Evolutionary conservation across 1,284 basidiomycete genomes (phyloP), one percentile per base, ranked within the genome.

Genomic region (Boletellus sp.): DNA sequence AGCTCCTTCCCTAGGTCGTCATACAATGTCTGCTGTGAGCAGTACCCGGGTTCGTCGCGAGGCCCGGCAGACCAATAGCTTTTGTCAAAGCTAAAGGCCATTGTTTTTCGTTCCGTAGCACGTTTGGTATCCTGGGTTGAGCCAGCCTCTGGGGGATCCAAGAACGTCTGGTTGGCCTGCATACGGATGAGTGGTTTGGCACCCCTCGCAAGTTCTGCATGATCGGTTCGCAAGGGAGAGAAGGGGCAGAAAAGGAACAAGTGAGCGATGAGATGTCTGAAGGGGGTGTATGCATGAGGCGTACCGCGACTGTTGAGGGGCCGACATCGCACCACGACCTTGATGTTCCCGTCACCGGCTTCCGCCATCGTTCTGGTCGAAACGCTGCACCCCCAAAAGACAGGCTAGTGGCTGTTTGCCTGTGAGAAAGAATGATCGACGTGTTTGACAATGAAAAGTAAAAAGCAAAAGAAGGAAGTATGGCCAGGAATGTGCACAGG

Each of bases 1-100:
- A 99, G 74, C 64, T 98, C 96, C 69, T 90, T 88, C 42, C 97
- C 97, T 33, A 99, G 73, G 75, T 98, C 96, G 60, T 96, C 85
- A 71, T 93, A 98, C 53, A 98, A 75, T 0, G 93, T 97, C 68
- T 94, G 85, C 67, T 97, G 94, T 8, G 89, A 92, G 60, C 93
- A 95, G 65, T 97, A 97, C 13, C 77, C 75, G 0, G 91, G 87
- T 51, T 96, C 94, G 63, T 93, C 87, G 60, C 90, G 81, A 11
- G 88, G 77, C 1, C 93, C 91, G 8, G 93, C 93, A 44, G 91
- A 93, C 93, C 93, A 95, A 68, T 97, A 97, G 53, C 87, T 91
- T 78, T 93, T 95, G 80, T 97, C 94, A 62, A 96, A 97, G 54
- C 89, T 87, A 70, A 97, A 97, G 1, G 81, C 74, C 82, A 95